Evolutionary conservation across 2,329 filamentous ascomycete genomes (phyloP).

Genomic region (Aspergillus phoenicis): DNA sequence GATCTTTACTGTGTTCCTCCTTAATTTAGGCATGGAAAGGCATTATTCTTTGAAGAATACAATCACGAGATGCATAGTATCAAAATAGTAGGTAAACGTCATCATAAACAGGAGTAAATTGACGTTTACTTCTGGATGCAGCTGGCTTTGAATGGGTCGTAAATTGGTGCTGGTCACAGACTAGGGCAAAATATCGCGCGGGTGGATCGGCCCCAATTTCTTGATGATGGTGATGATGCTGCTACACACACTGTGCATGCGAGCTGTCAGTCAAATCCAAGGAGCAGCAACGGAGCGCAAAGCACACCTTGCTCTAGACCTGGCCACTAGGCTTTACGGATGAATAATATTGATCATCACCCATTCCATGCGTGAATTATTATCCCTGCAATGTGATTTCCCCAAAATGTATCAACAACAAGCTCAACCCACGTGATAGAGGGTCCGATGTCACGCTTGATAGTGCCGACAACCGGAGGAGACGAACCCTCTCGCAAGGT

Average conservation of each 20-base stretch:
- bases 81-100: background rate
- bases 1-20: too few species aligned
- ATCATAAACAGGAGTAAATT: background rate
- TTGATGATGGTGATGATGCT: background rate
- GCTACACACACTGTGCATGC: background rate
- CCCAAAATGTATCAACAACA: background rate
- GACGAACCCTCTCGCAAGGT: background rate
- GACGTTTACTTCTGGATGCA: too few species aligned
- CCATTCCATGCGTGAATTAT: background rate
- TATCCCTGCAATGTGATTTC: too few species aligned
- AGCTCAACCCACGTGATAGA: conserved; percentile 15
- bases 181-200: background rate
- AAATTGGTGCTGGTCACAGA: background rate
- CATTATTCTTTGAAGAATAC: too few species aligned
- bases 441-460: conserved; percentile 7
- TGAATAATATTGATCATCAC: background rate
- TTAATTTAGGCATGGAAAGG: too few species aligned
- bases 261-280: background rate
- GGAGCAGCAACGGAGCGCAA: background rate
- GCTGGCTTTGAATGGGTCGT: background rate
- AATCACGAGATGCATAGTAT: background rate
- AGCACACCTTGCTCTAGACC: background rate
- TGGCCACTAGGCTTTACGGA: background rate
- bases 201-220: conserved; percentile 1
- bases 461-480: conserved; percentile 16